A percentile compares a stretch with the other conserved stretches of the same genome.
Conservation (phyloP, 1,284 basidiomycete genomes). For the Austropuccinia psidii region DNA sequence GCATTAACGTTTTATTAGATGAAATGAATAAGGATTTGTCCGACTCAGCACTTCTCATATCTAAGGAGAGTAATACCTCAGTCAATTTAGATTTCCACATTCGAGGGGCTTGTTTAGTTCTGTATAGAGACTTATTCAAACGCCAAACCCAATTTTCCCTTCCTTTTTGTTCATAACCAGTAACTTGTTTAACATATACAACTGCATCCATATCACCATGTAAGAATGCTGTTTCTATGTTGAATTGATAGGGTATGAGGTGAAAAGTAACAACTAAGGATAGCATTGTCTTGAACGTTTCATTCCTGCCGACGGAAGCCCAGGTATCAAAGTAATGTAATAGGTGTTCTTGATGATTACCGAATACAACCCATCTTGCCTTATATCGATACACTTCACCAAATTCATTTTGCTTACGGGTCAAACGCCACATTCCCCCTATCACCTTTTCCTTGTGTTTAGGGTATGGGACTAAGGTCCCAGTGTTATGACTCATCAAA, state of each 20-base stretch:
- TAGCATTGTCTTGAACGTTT: too few relatives aligned
- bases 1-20: neutral
- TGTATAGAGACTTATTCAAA: neutral
- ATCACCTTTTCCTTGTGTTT: neutral
- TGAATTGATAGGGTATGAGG: too few relatives aligned
- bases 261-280: too few relatives aligned
- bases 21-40: neutral
- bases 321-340: neutral
- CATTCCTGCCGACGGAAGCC: neutral
- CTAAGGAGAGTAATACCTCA: neutral
- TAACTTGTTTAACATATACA: too few relatives aligned
- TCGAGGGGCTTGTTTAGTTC: neutral
- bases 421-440: slow-evolving; percentile 20
- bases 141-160: too few relatives aligned
- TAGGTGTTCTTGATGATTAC: neutral
- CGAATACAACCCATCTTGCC: slow-evolving; percentile 5
- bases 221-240: neutral
- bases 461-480: neutral
- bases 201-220: too few relatives aligned
- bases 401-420: neutral
- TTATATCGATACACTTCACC: neutral
- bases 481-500: neutral
- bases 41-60: too few relatives aligned
- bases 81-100: neutral
- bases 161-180: too few relatives aligned